A percentile compares a stretch with the other conserved stretches of the same genome.
These are phyloP conservation scores for Fusarium sp. DNA, from an alignment of 2,329 filamentous ascomycete genomes.

Conservation along the genomic window DNA sequence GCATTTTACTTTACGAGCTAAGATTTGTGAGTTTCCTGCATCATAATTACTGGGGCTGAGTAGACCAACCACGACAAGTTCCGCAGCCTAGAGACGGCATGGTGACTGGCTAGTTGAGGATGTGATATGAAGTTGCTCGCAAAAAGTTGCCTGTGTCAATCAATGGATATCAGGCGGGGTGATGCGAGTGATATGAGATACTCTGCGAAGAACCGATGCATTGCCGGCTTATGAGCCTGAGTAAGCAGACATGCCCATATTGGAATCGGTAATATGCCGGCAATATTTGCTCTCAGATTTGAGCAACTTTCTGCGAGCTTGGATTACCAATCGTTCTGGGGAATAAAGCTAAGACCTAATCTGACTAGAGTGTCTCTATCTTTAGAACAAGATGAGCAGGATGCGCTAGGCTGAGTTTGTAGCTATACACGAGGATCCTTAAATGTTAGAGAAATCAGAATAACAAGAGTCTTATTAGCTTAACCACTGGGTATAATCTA, in stretches of 20 bases:
- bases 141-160: neutral
- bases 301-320: constrained; percentile 12
- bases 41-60: accelerated
- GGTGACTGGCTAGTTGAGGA: neutral
- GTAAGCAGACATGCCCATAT: neutral
- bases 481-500: too few species aligned
- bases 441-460: too few species aligned
- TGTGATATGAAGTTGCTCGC: neutral
- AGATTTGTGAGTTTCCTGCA: neutral
- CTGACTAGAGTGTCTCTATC: accelerated
- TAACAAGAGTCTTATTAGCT: too few species aligned
- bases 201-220: neutral
- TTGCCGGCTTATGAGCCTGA: neutral
- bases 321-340: neutral
- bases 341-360: neutral
- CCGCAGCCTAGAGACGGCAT: constrained; percentile 29
- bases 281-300: neutral
- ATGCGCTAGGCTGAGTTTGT: too few species aligned
- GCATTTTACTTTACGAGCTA: constrained; percentile 39
- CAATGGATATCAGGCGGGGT: accelerated
- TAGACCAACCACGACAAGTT: constrained; percentile 29
- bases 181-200: neutral
- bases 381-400: too few species aligned
- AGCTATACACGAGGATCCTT: too few species aligned
- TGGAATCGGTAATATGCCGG: neutral